Percentiles rank a stretch among this genome's conserved stretches.
These are phyloP conservation scores for Leishmania tarentolae DNA, from an alignment of 208 protist species.

Conservation along the genomic window DNA sequence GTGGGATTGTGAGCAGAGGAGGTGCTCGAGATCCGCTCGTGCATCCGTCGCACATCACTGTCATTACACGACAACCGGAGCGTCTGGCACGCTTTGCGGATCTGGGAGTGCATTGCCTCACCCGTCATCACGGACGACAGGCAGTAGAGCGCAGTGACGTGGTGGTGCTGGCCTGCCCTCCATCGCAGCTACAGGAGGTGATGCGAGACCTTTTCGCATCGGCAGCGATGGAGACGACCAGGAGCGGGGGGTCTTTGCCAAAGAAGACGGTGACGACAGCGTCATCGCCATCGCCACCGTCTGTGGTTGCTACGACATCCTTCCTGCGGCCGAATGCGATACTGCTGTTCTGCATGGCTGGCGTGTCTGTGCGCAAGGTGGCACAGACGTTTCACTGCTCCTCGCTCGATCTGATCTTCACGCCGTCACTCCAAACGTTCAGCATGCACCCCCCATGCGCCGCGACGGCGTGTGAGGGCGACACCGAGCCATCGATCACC, in stretches of 20 bases:
- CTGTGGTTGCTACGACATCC: not conserved
- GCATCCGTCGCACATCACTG: constrained; percentile 76
- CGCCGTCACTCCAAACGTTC: constrained; percentile 1
- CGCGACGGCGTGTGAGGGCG: not conserved
- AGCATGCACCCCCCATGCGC: not conserved
- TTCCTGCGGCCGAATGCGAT: constrained; percentile 41
- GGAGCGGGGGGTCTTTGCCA: not conserved
- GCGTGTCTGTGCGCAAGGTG: constrained; percentile 52
- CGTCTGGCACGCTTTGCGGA: constrained; percentile 42
- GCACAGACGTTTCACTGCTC: constrained; percentile 51
- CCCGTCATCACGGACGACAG: constrained; percentile 42
- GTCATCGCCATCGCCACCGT: not conserved
- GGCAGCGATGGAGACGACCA: not conserved
- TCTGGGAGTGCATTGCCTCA: constrained; percentile 58
- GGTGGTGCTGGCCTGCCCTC: constrained; percentile 67
- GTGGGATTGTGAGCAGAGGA: not conserved
- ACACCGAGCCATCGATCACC: not conserved
- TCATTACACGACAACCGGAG: constrained; percentile 73
- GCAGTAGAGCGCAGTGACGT: constrained; percentile 52
- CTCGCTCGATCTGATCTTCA: constrained; percentile 9
- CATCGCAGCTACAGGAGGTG: constrained; percentile 61
- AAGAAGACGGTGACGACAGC: not conserved
- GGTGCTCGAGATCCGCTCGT: constrained; percentile 30
- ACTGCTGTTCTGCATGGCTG: constrained; percentile 66
- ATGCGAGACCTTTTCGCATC: constrained; percentile 38